Conservation (phyloP, 495 filamentous ascomycete genomes). For the Aspergillus steynii region DNA sequence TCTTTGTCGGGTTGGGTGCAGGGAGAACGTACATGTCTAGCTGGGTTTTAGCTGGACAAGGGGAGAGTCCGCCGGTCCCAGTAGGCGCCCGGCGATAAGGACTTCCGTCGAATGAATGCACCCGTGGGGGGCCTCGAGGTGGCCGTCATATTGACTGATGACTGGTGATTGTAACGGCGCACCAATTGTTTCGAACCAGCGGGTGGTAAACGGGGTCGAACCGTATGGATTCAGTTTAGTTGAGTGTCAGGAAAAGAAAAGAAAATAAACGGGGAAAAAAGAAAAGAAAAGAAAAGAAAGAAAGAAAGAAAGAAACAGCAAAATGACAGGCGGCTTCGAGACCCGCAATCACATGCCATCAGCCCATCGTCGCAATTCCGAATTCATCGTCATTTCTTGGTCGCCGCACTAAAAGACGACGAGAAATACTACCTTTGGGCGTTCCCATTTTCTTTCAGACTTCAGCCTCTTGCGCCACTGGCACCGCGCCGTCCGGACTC, state of each 20-base stretch:
- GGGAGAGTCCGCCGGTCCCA: not conserved
- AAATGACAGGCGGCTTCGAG: constrained; percentile 20
- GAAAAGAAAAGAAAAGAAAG: constrained; percentile 1
- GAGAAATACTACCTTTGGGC: not conserved
- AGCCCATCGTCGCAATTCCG: constrained; percentile 7
- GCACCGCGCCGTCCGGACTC: not conserved
- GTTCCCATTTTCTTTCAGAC: not conserved
- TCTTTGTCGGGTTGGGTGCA: too few species aligned
- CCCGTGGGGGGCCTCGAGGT: not conserved
- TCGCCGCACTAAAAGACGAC: too few species aligned
- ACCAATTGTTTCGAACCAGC: too few species aligned
- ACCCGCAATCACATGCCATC: constrained; percentile 45
- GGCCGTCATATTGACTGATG: not conserved
- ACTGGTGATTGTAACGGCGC: too few species aligned
- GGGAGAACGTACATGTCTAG: too few species aligned
- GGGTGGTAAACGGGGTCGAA: too few species aligned
- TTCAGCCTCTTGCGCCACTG: not conserved
- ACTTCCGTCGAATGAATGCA: not conserved
- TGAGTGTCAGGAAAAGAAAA: too few species aligned
- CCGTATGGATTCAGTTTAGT: too few species aligned
- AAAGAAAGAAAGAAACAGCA: not conserved
- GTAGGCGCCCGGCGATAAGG: not conserved
- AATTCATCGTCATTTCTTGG: constrained; percentile 7
- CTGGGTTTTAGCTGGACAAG: too few species aligned
- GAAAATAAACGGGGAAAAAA: too few species aligned